Evolutionary conservation across 768 basidiomycete species (phyloP).

Genomic region (button mushroom (Agaricus bisporus)): DNA sequence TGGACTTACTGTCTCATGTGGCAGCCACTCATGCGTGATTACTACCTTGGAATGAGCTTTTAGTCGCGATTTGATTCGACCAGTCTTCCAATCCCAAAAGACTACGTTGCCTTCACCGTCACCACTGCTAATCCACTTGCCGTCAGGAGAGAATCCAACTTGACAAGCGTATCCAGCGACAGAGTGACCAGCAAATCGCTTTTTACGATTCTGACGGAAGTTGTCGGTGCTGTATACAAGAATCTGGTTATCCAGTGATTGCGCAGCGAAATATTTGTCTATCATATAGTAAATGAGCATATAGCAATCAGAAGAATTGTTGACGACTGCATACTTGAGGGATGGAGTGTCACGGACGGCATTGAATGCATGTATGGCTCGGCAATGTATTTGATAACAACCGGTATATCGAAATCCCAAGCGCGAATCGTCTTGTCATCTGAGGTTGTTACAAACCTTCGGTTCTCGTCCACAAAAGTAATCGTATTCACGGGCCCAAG

Average conservation of each 20-base stretch:
- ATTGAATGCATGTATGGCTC: slow-evolving; percentile 99
- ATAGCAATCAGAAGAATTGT: slow-evolving; percentile 1
- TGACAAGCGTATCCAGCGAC: slow-evolving; percentile 97
- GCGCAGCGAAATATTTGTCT: slow-evolving; percentile 96
- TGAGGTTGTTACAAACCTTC: slow-evolving; percentile 95
- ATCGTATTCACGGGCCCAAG: slow-evolving; percentile 98
- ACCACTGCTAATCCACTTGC: slow-evolving; percentile 96
- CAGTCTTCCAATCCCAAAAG: slow-evolving; percentile 99
- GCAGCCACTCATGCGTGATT: slow-evolving; percentile 96
- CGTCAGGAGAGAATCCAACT: slow-evolving; percentile 96
- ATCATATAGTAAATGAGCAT: slow-evolving; percentile 1
- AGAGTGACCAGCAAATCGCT: slow-evolving; percentile 95
- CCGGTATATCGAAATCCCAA: slow-evolving; percentile 99
- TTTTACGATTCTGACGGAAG: slow-evolving; percentile 98
- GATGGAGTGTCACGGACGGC: slow-evolving; percentile 96
- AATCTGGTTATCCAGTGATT: slow-evolving; percentile 98
- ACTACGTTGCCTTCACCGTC: slow-evolving; percentile 93
- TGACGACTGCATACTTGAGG: slow-evolving; percentile 61
- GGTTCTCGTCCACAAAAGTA: slow-evolving; percentile 97
- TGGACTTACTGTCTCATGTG: slow-evolving; percentile 85
- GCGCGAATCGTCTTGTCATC: slow-evolving; percentile 99
- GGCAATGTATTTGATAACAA: slow-evolving; percentile 99
- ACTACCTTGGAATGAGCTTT: slow-evolving; percentile 94
- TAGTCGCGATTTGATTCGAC: slow-evolving; percentile 85
- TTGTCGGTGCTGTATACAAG: slow-evolving; percentile 96